Evolutionary conservation across 768 basidiomycete species (phyloP).

Genomic region (Mycena rebaudengoi): DNA sequence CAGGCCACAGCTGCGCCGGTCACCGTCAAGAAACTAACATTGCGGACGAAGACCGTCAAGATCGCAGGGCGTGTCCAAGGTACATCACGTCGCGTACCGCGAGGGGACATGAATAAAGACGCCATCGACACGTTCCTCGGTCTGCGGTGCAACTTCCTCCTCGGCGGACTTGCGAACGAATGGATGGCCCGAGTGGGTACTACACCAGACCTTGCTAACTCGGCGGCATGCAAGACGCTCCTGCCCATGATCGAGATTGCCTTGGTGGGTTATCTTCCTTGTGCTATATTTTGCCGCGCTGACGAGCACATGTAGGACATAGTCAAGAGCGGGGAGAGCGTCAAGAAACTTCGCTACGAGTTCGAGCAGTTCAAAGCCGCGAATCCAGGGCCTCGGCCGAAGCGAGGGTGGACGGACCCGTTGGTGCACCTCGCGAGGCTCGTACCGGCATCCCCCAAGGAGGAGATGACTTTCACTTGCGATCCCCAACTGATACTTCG

Average conservation of each 20-base stretch:
- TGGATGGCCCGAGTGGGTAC: conserved; percentile 24
- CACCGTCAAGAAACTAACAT: background rate
- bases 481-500: conserved; percentile 12
- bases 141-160: conserved; percentile 24
- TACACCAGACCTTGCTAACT: conserved; percentile 19
- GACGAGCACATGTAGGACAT: conserved; percentile 14
- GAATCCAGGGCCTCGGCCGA: background rate
- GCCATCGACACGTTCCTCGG: conserved; percentile 25
- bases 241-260: conserved; percentile 27
- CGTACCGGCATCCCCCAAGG: background rate
- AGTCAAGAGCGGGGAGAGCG: conserved; percentile 15
- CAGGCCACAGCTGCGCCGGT: background rate
- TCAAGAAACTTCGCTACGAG: background rate
- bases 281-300: background rate
- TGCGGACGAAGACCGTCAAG: background rate
- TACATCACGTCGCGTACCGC: background rate
- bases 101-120: conserved; percentile 19
- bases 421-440: background rate
- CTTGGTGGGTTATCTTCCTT: conserved; percentile 13
- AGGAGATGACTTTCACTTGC: background rate
- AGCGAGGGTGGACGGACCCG: conserved; percentile 8
- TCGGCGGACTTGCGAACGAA: conserved; percentile 27
- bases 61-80: conserved; percentile 3
- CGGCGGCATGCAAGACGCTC: conserved; percentile 9
- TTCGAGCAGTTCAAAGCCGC: conserved; percentile 4